Conservation (phyloP, 2,329 filamentous ascomycete species). For the Emergomyces orientalis region DNA sequence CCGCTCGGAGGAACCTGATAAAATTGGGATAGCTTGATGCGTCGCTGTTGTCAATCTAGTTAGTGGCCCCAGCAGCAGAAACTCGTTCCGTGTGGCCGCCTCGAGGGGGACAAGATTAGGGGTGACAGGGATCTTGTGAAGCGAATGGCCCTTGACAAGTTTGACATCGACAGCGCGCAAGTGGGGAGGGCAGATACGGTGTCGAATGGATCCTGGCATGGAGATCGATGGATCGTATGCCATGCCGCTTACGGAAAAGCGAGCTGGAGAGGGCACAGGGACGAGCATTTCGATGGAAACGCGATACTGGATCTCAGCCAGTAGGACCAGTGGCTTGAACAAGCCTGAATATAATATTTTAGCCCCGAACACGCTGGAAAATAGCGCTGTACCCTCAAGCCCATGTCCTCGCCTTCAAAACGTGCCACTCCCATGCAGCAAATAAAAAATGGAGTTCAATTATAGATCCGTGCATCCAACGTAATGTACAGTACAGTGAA, state of each 20-base stretch:
- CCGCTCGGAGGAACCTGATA: constrained; percentile 4
- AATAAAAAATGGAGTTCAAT: not conserved
- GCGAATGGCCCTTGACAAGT: not conserved
- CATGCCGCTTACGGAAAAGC: constrained; percentile 7
- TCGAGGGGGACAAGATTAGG: not conserved
- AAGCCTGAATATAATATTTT: not conserved
- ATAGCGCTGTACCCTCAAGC: not conserved
- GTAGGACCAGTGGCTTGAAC: not conserved
- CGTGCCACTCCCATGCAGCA: not conserved
- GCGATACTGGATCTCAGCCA: not conserved
- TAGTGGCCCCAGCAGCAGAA: not conserved
- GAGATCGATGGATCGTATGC: constrained; percentile 7
- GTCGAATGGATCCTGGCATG: not conserved
- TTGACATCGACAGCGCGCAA: not conserved
- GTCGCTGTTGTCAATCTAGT: constrained; percentile 1
- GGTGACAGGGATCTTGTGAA: not conserved
- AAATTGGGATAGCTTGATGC: constrained; percentile 5
- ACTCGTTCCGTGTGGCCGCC: not conserved
- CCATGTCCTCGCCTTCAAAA: not conserved
- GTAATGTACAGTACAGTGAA: too few species aligned
- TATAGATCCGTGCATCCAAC: too few species aligned
- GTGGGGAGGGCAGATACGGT: not conserved
- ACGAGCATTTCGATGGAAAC: not conserved
- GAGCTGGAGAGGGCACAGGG: not conserved
- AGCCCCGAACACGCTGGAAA: not conserved